Evolutionary conservation across 257 asterid species (phyloP).

Genomic region (Nicotiana attenuata): DNA sequence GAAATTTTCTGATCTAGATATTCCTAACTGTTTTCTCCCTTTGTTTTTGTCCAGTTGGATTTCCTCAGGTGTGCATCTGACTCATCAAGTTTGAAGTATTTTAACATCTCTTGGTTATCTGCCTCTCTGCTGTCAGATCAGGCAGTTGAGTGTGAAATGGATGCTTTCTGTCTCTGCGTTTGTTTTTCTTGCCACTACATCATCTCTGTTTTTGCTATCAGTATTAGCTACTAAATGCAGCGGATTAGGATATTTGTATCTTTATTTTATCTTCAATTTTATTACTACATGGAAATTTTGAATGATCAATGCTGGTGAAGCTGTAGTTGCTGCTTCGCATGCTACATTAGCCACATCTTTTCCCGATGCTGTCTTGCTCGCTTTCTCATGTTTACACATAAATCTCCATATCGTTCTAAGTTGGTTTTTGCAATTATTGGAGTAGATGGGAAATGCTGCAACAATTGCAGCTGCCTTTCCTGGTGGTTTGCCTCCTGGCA

Average conservation of each 20-base stretch:
- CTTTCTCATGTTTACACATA: background rate
- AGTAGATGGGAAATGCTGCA: conserved; percentile 89
- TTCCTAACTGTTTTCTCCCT: conserved; percentile 3
- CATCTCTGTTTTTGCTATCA: too few species aligned
- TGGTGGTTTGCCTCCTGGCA: conserved; percentile 88
- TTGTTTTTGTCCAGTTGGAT: conserved; percentile 58
- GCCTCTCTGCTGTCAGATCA: background rate
- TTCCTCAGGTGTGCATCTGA: conserved; percentile 66
- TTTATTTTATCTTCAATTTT: too few species aligned
- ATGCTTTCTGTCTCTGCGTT: too few species aligned
- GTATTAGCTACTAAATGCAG: too few species aligned
- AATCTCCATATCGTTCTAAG: background rate
- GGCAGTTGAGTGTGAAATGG: background rate
- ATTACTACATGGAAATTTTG: too few species aligned
- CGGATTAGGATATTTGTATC: too few species aligned
- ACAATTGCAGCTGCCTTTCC: conserved; percentile 96
- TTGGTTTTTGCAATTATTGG: background rate
- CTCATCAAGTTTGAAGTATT: conserved; percentile 1
- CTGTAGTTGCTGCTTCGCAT: background rate
- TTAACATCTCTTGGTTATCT: background rate
- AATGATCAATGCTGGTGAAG: background rate
- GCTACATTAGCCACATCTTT: background rate
- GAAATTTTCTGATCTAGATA: background rate
- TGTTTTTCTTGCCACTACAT: too few species aligned
- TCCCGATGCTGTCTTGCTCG: background rate